Evolutionary conservation across 352 stramenopile genomes (phyloP).

Genomic region (Thraustochytrium sp.): DNA sequence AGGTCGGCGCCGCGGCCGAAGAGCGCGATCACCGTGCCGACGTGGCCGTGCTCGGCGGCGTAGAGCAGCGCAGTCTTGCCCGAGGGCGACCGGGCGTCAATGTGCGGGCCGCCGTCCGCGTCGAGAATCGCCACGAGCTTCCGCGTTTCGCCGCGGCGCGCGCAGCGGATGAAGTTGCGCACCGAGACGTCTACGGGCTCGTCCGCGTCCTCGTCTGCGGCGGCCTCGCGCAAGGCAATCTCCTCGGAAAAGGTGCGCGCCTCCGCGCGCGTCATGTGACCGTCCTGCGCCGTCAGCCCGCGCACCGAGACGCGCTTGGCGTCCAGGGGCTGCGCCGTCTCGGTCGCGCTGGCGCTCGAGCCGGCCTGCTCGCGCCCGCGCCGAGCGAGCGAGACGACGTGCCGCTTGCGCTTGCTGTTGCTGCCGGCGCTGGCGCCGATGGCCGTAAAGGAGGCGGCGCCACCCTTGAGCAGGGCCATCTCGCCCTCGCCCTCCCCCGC

Average conservation of each 20-base stretch:
- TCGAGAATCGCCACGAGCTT: background rate
- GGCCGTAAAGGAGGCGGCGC: background rate
- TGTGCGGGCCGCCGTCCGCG: background rate
- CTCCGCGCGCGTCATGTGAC: conserved; percentile 5
- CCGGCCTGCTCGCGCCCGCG: no score
- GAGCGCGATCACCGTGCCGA: conserved; percentile 2
- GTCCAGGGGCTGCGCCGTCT: background rate
- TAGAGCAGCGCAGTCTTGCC: conserved; percentile 29
- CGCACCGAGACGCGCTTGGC: conserved; percentile 11
- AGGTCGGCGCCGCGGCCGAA: conserved; percentile 8
- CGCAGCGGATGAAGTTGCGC: background rate
- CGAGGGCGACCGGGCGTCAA: background rate
- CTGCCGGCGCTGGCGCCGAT: background rate
- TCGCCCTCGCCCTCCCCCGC: background rate
- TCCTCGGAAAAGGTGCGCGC: background rate
- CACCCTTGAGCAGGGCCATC: background rate
- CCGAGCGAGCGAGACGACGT: background rate
- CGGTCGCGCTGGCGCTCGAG: no score
- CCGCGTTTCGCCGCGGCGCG: background rate
- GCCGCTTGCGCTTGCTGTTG: no score
- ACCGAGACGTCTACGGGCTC: background rate
- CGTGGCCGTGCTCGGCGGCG: conserved; percentile 14
- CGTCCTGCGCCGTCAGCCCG: background rate
- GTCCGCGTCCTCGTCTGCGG: background rate
- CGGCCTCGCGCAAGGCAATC: background rate